These are phyloP conservation scores for Austroboletus festivus DNA, from an alignment of 768 basidiomycete genomes.

Conservation along the genomic window DNA sequence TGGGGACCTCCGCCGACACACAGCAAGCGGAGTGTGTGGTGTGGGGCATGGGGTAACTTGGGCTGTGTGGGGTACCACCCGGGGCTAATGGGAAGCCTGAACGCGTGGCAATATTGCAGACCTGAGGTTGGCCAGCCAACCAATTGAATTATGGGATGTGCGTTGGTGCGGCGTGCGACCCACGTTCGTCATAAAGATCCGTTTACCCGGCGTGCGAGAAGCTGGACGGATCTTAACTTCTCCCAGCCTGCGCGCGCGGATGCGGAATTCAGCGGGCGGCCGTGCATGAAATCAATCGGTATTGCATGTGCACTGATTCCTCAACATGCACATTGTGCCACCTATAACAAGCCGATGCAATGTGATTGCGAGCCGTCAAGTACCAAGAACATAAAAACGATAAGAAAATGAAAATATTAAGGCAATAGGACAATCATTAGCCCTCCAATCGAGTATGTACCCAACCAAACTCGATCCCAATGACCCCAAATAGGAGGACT, in stretches of 20 bases:
- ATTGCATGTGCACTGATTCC: neutral
- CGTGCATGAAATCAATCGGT: no score
- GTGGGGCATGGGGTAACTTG: constrained; percentile 26
- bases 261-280: no score
- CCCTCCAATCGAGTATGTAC: constrained; percentile 29
- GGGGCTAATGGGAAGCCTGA: neutral
- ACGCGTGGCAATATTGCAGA: constrained; percentile 5
- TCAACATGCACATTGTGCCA: constrained; percentile 18
- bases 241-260: constrained; percentile 12
- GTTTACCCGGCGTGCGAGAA: neutral
- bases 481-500: constrained; percentile 22
- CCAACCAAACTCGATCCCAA: constrained; percentile 28
- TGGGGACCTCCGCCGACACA: constrained; percentile 22
- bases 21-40: constrained; percentile 18
- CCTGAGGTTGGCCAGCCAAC: neutral
- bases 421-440: constrained; percentile 30
- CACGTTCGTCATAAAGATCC: constrained; percentile 2
- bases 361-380: constrained; percentile 25
- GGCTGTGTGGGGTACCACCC: constrained; percentile 16
- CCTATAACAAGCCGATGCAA: constrained; percentile 31
- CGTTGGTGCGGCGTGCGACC: neutral
- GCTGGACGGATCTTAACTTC: constrained; percentile 21
- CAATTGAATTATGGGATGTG: neutral
- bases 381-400: constrained; percentile 30
- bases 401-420: constrained; percentile 19